Evolutionary conservation across 768 basidiomycete genomes (phyloP), one percentile per base, ranked within the genome.

Genomic region (Leucosporidium creatinivorum): DNA sequence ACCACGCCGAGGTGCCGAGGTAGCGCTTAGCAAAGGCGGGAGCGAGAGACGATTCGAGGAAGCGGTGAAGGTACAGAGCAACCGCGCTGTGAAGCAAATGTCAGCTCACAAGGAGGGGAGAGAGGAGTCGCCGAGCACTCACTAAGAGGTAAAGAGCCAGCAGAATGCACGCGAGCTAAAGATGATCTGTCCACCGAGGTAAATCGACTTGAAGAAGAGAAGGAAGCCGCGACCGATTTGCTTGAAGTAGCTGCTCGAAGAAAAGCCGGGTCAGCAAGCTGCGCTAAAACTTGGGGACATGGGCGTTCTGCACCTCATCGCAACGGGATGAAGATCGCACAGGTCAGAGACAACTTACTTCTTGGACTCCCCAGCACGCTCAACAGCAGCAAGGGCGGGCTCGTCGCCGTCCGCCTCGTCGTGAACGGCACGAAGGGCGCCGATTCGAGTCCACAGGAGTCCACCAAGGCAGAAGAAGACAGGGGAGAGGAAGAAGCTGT

Each of bases 11-110:
- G 61, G 62, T 68, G 44, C 64, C 61, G 44, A 77, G 66, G 58
- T 74, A 57, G 31, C 72, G 74, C 61, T 74, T 73, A 56, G 76
- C 76, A 67, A 73, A 73, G 31, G 73, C 73, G 59, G 75, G 74
- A 18, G 71, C 66, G 18, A 75, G 58, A 52, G 72, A 71, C 57
- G 70, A 73, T 69, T 75, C 74, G 1, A 56, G 30, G 65, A 62
- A 70, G 28, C 69, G 65, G 36, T 70, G 69, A 21, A 66, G 62
- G 44, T 76, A 76, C 17, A 76, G 66, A 19, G 75, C 75, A 57
- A 74, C 33, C 28, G 70, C 54, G 55, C 60, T 56, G 8, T 63
- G 56, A 60, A 21, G n/a, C n/a, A n/a, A n/a, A n/a, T n/a, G n/a
- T n/a, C n/a, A n/a, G n/a, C n/a, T n/a, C n/a, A n/a, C n/a, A n/a